phyloP scores from a whole-genome alignment of 306 rosid genomes.

The Gynostemma pentaphyllum region DNA sequence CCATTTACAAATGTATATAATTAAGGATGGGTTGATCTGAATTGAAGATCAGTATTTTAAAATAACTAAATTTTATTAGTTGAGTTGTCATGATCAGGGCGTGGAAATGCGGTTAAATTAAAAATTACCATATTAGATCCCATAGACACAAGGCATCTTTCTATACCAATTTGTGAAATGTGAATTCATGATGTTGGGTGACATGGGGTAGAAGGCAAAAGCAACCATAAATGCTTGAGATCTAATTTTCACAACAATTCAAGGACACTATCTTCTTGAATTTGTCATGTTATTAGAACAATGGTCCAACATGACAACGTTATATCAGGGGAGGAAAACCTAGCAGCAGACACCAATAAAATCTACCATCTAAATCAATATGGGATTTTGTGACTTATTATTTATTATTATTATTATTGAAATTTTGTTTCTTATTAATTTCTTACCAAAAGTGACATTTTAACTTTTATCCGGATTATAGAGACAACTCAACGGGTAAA shows the following conservation, averaged over 20 bases:
- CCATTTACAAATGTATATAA: too few relatives aligned
- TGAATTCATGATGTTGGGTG: conserved; percentile 9
- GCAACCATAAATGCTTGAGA: conserved; percentile 24
- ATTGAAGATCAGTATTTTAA: too few relatives aligned
- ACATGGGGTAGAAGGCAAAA: conserved; percentile 11
- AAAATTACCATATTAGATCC: neutral
- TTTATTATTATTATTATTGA: neutral
- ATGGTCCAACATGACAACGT: conserved; percentile 18
- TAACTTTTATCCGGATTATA: too few relatives aligned
- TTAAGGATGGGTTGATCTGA: too few relatives aligned
- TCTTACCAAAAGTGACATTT: too few relatives aligned
- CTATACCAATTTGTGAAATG: neutral
- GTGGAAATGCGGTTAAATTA: neutral
- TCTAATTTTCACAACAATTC: conserved; percentile 36
- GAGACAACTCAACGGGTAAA: too few relatives aligned
- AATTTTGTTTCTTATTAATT: too few relatives aligned
- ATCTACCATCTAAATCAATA: conserved; percentile 2
- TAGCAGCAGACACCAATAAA: neutral
- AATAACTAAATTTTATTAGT: too few relatives aligned
- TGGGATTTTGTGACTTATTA: neutral
- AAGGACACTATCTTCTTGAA: conserved; percentile 34
- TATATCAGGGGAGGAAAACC: neutral
- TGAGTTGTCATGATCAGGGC: too few relatives aligned
- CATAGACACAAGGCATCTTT: neutral
- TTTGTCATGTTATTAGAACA: conserved; percentile 27